phyloP scores from a whole-genome alignment of 805 yeast species.

The Ogataea degrootiae region DNA sequence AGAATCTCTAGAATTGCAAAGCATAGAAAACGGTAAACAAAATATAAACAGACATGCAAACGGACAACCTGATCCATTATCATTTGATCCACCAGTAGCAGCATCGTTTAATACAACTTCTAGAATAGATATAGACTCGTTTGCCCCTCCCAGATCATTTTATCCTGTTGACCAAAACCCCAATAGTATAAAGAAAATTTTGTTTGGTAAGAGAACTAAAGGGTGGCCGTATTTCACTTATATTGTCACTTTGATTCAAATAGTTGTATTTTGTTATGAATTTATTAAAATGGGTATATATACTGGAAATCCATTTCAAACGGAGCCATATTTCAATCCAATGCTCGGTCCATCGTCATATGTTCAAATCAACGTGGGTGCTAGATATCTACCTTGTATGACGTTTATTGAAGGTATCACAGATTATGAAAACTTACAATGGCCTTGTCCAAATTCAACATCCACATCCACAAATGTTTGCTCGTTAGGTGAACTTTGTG shows the following conservation, averaged over 20 bases:
- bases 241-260: slow-evolving; percentile 41
- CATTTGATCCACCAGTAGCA: no score
- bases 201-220: slow-evolving; percentile 13
- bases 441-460: slow-evolving; percentile 72
- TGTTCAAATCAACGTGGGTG: slow-evolving; percentile 63
- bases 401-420: slow-evolving; percentile 46
- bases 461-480: slow-evolving; percentile 51
- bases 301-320: slow-evolving; percentile 63
- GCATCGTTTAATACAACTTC: not conserved
- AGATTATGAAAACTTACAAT: slow-evolving; percentile 37
- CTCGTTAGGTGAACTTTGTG: slow-evolving; percentile 53
- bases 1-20: no score
- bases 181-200: not conserved
- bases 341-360: slow-evolving; percentile 75
- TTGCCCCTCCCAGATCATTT: not conserved
- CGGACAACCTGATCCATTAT: no score
- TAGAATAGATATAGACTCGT: not conserved
- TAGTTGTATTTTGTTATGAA: slow-evolving; percentile 58
- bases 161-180: not conserved
- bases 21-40: no score
- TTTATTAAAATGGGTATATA: slow-evolving; percentile 49
- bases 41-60: no score
- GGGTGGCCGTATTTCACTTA: slow-evolving; percentile 28
- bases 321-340: slow-evolving; percentile 69
- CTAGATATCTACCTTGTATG: slow-evolving; percentile 71